Base-by-base conservation (phyloP, 2,329 filamentous ascomycete genomes). In the Coniochaeta sp. region DNA sequence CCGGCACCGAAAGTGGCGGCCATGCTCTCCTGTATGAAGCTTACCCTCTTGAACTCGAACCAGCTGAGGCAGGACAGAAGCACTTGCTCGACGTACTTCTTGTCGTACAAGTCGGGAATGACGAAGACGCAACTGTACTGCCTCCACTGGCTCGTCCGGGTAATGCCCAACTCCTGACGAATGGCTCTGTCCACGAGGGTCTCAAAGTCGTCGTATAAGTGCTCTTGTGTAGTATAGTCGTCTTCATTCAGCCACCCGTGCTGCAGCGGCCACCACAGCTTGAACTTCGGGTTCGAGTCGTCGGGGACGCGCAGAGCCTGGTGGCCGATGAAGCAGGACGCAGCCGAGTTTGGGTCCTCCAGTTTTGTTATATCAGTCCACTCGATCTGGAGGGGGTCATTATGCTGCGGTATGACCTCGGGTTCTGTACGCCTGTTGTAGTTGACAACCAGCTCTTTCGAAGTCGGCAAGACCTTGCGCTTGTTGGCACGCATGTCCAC, bases 121-220 rank as follows among this genome's bases (percentile, higher is more conserved):
- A 99, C 88, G 69, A 98, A 91, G n/a, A 97, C 93, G 67, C 92
- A 97, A 68, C 90, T 95, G 74, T 97, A 98, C 71, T 96, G 90
- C 59, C 84, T 83, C 87, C 93, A 96, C 58, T 93, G 87, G 67
- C 88, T 89, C 68, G 89, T 89, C 64, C 85, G 87, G 30, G 82
- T 87, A 47, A 97, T 74, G 1, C 89, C 90, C 9, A 98, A 81
- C 69, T 98, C 91, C n/a, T 84, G 86, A 64, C 88, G 88, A 68
- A 99, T 88, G 1, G 92, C 90, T 64, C 92, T 89, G 69, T 96
- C 91, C 14, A 98, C 75, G 34, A 98, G 88, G 14, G 89, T 86
- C 67, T 95, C 90, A 60, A 98, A 89, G 70, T 98, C 95, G 69
- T 95, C 84, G 69, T 89, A 90, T 22, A 98, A 79, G 65, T 91